These are phyloP conservation scores for Schoenoplectus triqueter DNA, from an alignment of 202 grass and related monocot genomes.

Conservation along the genomic window DNA sequence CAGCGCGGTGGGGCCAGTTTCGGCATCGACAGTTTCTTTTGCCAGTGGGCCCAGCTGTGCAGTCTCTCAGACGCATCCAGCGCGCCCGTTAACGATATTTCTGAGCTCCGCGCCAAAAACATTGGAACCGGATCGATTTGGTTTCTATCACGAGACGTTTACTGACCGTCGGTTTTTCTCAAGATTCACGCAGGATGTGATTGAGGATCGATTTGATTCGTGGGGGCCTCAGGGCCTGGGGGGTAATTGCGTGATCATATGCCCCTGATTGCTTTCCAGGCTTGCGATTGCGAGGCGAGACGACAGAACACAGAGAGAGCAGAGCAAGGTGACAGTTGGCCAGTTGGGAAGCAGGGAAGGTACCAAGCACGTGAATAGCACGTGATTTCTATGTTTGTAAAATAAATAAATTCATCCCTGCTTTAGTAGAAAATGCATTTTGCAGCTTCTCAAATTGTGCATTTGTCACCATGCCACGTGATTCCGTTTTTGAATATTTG, in stretches of 20 bases:
- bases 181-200: background rate
- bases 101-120: conserved; percentile 1
- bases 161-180: background rate
- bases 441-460: background rate
- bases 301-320: no score
- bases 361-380: background rate
- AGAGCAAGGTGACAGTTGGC: background rate
- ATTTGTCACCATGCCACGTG: background rate
- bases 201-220: background rate
- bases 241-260: background rate
- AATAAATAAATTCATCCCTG: background rate
- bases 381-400: background rate
- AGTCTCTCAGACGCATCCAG: background rate
- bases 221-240: background rate
- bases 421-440: background rate
- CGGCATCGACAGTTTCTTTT: background rate
- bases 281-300: background rate
- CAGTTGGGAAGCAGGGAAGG: background rate
- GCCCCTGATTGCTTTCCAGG: background rate
- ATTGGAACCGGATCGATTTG: no score
- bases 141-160: background rate
- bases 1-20: conserved; percentile 13
- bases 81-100: conserved; percentile 5
- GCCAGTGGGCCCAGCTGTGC: background rate
- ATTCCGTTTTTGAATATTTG: background rate